These are phyloP conservation scores for Sutorius eximius DNA, from an alignment of 1,284 basidiomycete genomes.

Conservation along the genomic window DNA sequence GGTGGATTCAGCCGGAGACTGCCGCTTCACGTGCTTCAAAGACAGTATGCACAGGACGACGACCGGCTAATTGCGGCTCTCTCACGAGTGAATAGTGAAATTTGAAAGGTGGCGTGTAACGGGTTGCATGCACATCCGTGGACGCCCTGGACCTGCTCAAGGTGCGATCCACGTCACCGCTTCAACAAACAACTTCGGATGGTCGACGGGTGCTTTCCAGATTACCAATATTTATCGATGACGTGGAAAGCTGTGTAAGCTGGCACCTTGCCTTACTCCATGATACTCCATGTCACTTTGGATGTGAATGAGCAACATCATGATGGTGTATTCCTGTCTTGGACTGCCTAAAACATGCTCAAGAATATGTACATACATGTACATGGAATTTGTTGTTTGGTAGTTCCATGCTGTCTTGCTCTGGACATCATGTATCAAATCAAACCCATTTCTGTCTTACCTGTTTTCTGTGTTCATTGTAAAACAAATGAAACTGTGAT, in stretches of 20 bases:
- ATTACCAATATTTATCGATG: background rate
- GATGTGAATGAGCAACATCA: background rate
- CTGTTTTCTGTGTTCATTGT: background rate
- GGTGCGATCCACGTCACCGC: background rate
- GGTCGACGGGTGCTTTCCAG: background rate
- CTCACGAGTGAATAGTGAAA: background rate
- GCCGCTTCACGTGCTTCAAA: background rate
- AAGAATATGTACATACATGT: background rate
- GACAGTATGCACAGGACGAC: background rate
- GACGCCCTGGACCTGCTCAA: background rate
- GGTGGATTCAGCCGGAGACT: background rate
- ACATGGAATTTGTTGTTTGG: background rate
- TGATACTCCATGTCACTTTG: background rate
- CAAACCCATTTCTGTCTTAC: background rate
- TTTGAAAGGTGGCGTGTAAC: too few species aligned
- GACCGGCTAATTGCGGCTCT: background rate
- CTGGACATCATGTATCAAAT: background rate
- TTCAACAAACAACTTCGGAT: background rate
- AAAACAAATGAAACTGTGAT: too few species aligned
- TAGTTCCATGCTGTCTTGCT: background rate
- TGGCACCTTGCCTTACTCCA: background rate
- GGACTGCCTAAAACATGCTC: background rate
- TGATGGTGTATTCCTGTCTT: background rate
- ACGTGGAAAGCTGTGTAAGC: background rate
- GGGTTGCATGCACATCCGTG: too few species aligned